Conservation (phyloP, 2,329 filamentous ascomycete genomes). For the Fusarium acutatum region DNA sequence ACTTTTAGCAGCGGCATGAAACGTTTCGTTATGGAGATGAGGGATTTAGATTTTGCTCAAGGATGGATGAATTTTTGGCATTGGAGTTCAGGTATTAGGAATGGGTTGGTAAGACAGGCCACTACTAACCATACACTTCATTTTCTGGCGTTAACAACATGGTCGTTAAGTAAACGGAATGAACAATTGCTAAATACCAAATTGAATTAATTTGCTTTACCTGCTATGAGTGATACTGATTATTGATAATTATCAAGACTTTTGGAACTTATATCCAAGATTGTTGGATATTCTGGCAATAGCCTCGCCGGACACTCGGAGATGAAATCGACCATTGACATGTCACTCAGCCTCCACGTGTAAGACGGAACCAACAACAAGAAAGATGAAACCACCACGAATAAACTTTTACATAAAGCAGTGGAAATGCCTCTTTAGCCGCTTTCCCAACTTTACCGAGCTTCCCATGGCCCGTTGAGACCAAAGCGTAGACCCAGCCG, state of each 20-base stretch:
- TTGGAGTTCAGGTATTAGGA: background rate
- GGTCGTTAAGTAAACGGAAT: background rate
- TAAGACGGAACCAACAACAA: slow-evolving; percentile 5
- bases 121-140: background rate
- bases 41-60: background rate
- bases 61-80: background rate
- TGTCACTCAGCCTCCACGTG: slow-evolving; percentile 10
- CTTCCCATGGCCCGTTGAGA: background rate
- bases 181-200: background rate
- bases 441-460: background rate
- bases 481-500: background rate
- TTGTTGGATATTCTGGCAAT: background rate
- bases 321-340: slow-evolving; percentile 8
- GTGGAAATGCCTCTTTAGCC: slow-evolving; percentile 13
- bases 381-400: background rate
- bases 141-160: background rate
- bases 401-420: background rate
- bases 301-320: background rate
- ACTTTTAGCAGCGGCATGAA: background rate
- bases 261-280: too few species aligned
- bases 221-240: background rate
- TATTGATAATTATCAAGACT: background rate
- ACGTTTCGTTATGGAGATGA: background rate
- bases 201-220: background rate
- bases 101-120: background rate